Evolutionary conservation across 371 early-diverging fungal species (phyloP), one percentile per base, ranked within the genome.

Genomic region (Apophysomyces sp.): DNA sequence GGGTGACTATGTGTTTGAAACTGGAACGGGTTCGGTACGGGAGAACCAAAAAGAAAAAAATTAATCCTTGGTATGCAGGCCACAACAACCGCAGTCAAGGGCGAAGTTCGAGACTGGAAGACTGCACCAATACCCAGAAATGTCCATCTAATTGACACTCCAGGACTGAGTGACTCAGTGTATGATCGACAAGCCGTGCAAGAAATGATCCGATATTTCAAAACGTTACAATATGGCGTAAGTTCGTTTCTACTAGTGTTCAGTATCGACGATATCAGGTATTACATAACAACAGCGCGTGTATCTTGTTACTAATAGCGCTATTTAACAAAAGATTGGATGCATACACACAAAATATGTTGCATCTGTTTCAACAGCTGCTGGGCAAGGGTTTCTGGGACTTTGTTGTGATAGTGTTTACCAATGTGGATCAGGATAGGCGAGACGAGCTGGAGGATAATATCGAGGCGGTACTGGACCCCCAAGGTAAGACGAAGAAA

Each of bases 301-400:
- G 5, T 18, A 21, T 32, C 26, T 18, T 30, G 7, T 58, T 30
- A 37, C 21, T 52, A 18, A 51, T 40, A 8, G 18, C 26, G 27
- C 39, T 40, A 18, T 16, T n/a, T 37, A 21, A 31, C 11, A 37
- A 56, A 68, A 82, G 84, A 60, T 61, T 86, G 60, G 86, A 86
- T 61, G 85, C 83, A 27, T 86, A 83, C 61, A 82, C 85, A 2
- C 84, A 86, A 67, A 82, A 81, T 52, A 86, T 86, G 85, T 57
- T 86, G 31, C 59, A 75, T 15, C 59, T 84, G 30, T 86, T 86
- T 59, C 83, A 84, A 52, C 76, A 79, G 52, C 57, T 86, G 29
- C 68, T 86, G 15, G 86, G 86, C 26, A 81, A 75, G 24, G 79
- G 82, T 24, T 86, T 86, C 55, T 86, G 85, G 86, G 80, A 83